These are phyloP conservation scores for Syncephalis plumigaleata DNA, from an alignment of 371 early-diverging fungal genomes.

Conservation along the genomic window DNA sequence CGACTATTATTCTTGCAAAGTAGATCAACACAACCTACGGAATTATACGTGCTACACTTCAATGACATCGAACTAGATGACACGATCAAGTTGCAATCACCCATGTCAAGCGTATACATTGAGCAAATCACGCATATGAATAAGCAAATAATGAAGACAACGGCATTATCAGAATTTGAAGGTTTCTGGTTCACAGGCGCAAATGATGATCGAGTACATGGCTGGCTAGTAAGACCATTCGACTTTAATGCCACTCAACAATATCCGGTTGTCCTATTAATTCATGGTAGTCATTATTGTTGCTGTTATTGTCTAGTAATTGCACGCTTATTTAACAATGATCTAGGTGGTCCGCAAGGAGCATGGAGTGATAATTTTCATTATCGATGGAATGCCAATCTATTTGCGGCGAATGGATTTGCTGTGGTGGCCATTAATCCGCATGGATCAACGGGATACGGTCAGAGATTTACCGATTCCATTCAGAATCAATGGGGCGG, in stretches of 20 bases:
- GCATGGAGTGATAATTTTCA: constrained; percentile 2
- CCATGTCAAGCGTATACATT: constrained; percentile 10
- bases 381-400: constrained; percentile 34
- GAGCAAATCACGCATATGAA: constrained; percentile 13
- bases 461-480: constrained; percentile 52
- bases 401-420: constrained; percentile 59
- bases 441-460: constrained; percentile 72
- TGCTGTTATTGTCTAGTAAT: no score
- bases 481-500: constrained; percentile 66
- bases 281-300: constrained; percentile 58
- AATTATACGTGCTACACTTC: no score
- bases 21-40: no score
- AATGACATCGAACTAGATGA: constrained; percentile 2
- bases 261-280: constrained; percentile 66
- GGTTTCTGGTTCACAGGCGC: constrained; percentile 54
- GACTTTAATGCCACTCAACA: constrained; percentile 29
- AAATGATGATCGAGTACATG: constrained; percentile 41
- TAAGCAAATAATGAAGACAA: constrained; percentile 9
- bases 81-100: constrained; percentile 16
- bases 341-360: constrained; percentile 3
- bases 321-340: no score
- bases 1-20: no score
- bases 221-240: constrained; percentile 49
- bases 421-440: constrained; percentile 59
- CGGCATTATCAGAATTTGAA: constrained; percentile 21